A percentile compares a stretch with the other conserved stretches of the same genome.
Conservation (phyloP, 2,329 filamentous ascomycete genomes). For the Chlorencoelia australis region DNA sequence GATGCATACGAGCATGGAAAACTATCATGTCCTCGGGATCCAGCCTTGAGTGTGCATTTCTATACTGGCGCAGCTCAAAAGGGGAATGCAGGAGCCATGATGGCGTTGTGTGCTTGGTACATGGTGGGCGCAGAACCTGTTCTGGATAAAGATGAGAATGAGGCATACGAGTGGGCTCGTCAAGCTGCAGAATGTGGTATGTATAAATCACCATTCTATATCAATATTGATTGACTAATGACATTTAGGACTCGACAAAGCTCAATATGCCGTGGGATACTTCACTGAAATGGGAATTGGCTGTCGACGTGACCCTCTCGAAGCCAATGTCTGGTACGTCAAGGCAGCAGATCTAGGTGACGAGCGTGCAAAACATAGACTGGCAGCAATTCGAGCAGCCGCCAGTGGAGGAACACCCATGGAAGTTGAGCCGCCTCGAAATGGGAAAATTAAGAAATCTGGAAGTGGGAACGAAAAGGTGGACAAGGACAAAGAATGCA, state of each 20-base stretch:
- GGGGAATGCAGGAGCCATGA: slow-evolving; percentile 82
- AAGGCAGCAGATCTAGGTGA: slow-evolving; percentile 88
- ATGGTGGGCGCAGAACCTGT: slow-evolving; percentile 89
- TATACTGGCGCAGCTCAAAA: slow-evolving; percentile 86
- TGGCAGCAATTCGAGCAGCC: slow-evolving; percentile 79
- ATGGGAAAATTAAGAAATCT: slow-evolving; percentile 24
- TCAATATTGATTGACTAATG: slow-evolving; percentile 6
- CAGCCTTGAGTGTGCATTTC: slow-evolving; percentile 90
- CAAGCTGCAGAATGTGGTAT: slow-evolving; percentile 77
- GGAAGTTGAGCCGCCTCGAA: slow-evolving; percentile 22
- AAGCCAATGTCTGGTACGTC: slow-evolving; percentile 98
- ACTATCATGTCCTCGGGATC: slow-evolving; percentile 78
- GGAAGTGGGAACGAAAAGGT: slow-evolving; percentile 16
- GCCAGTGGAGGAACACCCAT: slow-evolving; percentile 39
- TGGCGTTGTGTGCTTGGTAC: slow-evolving; percentile 98
- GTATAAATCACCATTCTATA: slow-evolving; percentile 26
- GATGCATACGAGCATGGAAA: slow-evolving; percentile 93
- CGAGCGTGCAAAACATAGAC: slow-evolving; percentile 75
- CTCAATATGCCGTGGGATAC: slow-evolving; percentile 92
- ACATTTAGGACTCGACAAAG: slow-evolving; percentile 37
- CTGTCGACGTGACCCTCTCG: slow-evolving; percentile 84
- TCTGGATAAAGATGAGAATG: slow-evolving; percentile 86
- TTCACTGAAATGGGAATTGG: slow-evolving; percentile 99
- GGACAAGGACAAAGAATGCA: slow-evolving; percentile 20
- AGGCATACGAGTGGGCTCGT: slow-evolving; percentile 93